These are phyloP conservation scores for Penicillium turbatum DNA, from an alignment of 495 filamentous ascomycete genomes.

Conservation along the genomic window DNA sequence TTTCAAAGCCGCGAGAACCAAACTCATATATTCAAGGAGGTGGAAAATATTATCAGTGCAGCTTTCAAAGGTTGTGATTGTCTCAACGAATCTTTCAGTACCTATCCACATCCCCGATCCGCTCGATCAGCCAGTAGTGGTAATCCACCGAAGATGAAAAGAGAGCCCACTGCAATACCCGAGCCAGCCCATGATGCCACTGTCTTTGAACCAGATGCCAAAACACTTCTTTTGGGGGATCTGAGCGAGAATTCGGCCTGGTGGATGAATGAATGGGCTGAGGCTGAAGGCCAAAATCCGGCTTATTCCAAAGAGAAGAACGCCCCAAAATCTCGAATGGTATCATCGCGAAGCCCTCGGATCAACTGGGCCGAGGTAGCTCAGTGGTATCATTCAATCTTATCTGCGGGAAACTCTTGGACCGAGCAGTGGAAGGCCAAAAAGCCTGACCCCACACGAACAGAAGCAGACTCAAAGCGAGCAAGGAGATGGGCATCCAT, in stretches of 20 bases:
- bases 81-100: constrained; percentile 67
- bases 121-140: constrained; percentile 26
- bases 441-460: constrained; percentile 24
- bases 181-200: constrained; percentile 19
- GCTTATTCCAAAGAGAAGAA: constrained; percentile 25
- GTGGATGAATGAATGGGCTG: constrained; percentile 63
- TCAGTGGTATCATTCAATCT: constrained; percentile 72
- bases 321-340: constrained; percentile 29
- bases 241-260: constrained; percentile 79
- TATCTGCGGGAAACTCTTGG: constrained; percentile 62
- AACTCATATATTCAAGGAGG: constrained; percentile 54
- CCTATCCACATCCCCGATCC: constrained; percentile 23
- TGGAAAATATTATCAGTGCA: constrained; percentile 71
- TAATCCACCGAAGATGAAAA: constrained; percentile 27
- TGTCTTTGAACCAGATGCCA: constrained; percentile 63
- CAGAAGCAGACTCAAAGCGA: constrained; percentile 26
- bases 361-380: constrained; percentile 72
- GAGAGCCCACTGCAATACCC: constrained; percentile 16
- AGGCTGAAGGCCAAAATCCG: constrained; percentile 23
- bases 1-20: constrained; percentile 22
- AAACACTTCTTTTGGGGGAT: constrained; percentile 73
- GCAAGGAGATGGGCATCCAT: constrained; percentile 30
- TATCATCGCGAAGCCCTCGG: constrained; percentile 60
- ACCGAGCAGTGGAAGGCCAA: constrained; percentile 45
- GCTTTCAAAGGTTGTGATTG: constrained; percentile 66